Conservation (phyloP, 2,329 filamentous ascomycete genomes). For the Colletotrichum abscissum region DNA sequence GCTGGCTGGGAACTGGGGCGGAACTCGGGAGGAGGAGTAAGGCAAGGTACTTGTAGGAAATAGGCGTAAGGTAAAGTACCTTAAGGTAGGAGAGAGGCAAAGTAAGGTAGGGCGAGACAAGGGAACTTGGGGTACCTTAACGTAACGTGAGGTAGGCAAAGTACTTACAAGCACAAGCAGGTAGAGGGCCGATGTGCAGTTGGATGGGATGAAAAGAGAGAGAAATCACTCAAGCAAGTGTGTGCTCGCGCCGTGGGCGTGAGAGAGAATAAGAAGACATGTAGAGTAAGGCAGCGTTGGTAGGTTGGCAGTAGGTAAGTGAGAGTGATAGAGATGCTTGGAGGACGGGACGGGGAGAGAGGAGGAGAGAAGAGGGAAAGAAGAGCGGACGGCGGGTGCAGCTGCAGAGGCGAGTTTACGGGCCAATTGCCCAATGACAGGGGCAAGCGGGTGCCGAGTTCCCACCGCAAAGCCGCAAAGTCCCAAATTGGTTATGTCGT, state of each 20-base stretch:
- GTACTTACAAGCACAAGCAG: neutral
- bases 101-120: neutral
- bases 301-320: neutral
- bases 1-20: conserved; percentile 7
- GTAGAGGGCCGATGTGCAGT: no score
- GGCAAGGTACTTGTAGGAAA: no score
- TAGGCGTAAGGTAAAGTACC: no score
- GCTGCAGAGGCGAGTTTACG: conserved; percentile 2
- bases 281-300: neutral
- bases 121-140: no score
- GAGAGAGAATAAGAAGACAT: neutral
- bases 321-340: neutral
- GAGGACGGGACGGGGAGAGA: neutral
- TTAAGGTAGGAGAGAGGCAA: neutral
- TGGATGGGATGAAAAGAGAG: neutral
- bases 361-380: neutral
- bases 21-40: conserved; percentile 6
- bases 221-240: neutral
- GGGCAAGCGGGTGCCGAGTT: neutral
- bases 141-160: neutral
- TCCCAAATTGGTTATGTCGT: neutral
- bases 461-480: neutral
- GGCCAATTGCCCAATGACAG: conserved; percentile 19
- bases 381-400: conserved; percentile 24
- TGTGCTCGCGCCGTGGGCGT: neutral